Evolutionary conservation across 805 yeast species (phyloP).

Genomic region (Spathaspora sp.): DNA sequence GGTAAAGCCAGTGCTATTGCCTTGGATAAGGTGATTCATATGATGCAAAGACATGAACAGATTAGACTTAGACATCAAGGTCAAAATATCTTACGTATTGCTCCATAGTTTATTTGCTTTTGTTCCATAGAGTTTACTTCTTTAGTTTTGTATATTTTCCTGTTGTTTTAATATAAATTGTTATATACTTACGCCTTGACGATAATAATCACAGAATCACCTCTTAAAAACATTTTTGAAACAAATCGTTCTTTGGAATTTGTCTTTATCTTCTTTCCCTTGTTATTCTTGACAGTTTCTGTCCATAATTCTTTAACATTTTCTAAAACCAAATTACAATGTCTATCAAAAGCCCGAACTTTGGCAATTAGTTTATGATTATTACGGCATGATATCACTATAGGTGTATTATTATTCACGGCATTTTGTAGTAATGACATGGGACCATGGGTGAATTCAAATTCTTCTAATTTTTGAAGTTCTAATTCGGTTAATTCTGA

Average conservation of each 20-base stretch:
- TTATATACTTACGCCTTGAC: constrained; percentile 38
- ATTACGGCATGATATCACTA: constrained; percentile 85
- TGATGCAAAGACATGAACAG: constrained; percentile 82
- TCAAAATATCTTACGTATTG: constrained; percentile 71
- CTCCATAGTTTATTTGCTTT: constrained; percentile 40
- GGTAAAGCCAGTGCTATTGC: constrained; percentile 65
- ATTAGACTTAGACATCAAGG: constrained; percentile 86
- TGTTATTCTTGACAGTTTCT: constrained; percentile 54
- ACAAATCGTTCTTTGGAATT: constrained; percentile 69
- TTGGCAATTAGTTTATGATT: constrained; percentile 88
- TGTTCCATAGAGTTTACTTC: background rate
- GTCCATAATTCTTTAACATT: constrained; percentile 89
- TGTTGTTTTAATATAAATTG: background rate
- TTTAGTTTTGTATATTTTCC: background rate
- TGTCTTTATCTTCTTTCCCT: constrained; percentile 69
- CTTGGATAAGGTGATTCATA: constrained; percentile 75
- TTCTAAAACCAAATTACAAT: constrained; percentile 88
- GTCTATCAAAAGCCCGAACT: constrained; percentile 94
- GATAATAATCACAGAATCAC: constrained; percentile 90
- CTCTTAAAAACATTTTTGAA: constrained; percentile 86
- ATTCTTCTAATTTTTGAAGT: constrained; percentile 78
- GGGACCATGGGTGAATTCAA: constrained; percentile 87
- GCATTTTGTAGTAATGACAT: constrained; percentile 84
- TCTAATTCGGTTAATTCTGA: constrained; percentile 79
- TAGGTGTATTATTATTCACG: constrained; percentile 67